phyloP scores from a whole-genome alignment of 2,329 filamentous ascomycete genomes.

The Neofusicoccum kwambonambiense region DNA sequence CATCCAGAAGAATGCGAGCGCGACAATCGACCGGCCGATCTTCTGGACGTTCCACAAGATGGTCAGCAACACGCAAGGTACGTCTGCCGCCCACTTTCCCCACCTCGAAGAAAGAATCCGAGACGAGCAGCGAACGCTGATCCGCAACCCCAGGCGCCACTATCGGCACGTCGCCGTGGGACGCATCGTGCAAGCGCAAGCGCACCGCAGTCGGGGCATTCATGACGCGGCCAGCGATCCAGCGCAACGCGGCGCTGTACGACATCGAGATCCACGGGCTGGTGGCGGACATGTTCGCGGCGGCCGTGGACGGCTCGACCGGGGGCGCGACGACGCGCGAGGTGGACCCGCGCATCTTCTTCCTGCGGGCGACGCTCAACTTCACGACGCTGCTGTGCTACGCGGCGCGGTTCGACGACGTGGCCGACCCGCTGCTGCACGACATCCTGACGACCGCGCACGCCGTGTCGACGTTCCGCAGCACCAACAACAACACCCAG shows the following conservation, averaged over 20 bases:
- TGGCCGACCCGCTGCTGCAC: conserved; percentile 9
- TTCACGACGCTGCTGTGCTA: conserved; percentile 15
- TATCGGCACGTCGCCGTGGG: conserved; percentile 15
- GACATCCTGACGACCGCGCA: conserved; percentile 7
- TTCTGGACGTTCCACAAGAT: conserved; percentile 12
- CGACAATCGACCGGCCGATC: conserved; percentile 13
- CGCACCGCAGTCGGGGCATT: conserved; percentile 14
- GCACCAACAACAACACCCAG: conserved; percentile 13
- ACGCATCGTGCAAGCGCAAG: conserved; percentile 16
- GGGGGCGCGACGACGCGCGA: background rate
- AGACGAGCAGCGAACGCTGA: too few species aligned
- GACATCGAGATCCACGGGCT: conserved; percentile 14
- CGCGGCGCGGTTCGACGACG: conserved; percentile 5
- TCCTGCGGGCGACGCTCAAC: conserved; percentile 15
- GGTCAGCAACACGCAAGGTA: conserved; percentile 14
- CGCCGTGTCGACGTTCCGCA: conserved; percentile 12
- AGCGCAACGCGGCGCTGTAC: background rate
- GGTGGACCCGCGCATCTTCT: conserved; percentile 7
- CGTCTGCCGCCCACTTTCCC: background rate
- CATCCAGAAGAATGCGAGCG: conserved; percentile 3
- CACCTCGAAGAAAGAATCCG: too few species aligned
- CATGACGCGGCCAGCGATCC: conserved; percentile 16
- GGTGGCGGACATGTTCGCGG: background rate
- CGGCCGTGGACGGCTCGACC: background rate
- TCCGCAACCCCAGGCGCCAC: background rate